phyloP scores from a whole-genome alignment of 768 basidiomycete species.

The Psilocybe subaeruginosa region DNA sequence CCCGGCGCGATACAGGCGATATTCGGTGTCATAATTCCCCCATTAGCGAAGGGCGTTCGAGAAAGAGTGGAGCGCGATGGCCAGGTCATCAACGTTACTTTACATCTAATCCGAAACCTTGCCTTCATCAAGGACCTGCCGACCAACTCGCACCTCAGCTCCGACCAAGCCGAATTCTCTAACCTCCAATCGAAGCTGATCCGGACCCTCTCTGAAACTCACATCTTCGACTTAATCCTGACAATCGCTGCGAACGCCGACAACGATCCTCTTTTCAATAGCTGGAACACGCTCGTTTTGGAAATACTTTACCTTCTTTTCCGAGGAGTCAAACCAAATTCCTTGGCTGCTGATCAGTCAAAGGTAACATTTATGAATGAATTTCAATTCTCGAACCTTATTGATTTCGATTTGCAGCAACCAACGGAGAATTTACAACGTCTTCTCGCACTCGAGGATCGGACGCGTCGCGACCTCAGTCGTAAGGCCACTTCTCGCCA shows the following conservation, averaged over 20 bases:
- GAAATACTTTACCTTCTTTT: conserved; percentile 94
- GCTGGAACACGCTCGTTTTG: conserved; percentile 87
- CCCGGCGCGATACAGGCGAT: conserved; percentile 73
- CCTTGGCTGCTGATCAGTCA: conserved; percentile 59
- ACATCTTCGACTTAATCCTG: conserved; percentile 76
- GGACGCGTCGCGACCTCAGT: conserved; percentile 56
- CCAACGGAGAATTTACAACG: conserved; percentile 67
- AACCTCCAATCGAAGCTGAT: conserved; percentile 80
- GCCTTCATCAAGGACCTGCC: conserved; percentile 90
- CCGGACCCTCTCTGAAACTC: conserved; percentile 66
- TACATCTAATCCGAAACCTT: conserved; percentile 93
- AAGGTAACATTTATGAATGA: conserved; percentile 47
- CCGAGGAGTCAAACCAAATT: conserved; percentile 71
- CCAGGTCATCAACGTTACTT: conserved; percentile 84
- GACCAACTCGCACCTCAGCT: conserved; percentile 67
- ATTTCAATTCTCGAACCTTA: conserved; percentile 7
- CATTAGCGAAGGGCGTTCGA: conserved; percentile 67
- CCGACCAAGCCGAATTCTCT: conserved; percentile 80
- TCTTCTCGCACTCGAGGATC: conserved; percentile 79
- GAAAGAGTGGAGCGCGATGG: conserved; percentile 81
- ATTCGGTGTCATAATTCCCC: conserved; percentile 77
- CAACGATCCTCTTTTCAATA: conserved; percentile 78
- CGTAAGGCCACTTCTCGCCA: conserved; percentile 75
- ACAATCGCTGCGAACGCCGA: conserved; percentile 83
- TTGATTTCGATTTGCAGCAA: conserved; percentile 49